Percentiles rank a stretch among this genome's conserved stretches.
These are phyloP conservation scores for Knufia fluminis DNA, from an alignment of 2,329 filamentous ascomycete genomes.

Conservation along the genomic window DNA sequence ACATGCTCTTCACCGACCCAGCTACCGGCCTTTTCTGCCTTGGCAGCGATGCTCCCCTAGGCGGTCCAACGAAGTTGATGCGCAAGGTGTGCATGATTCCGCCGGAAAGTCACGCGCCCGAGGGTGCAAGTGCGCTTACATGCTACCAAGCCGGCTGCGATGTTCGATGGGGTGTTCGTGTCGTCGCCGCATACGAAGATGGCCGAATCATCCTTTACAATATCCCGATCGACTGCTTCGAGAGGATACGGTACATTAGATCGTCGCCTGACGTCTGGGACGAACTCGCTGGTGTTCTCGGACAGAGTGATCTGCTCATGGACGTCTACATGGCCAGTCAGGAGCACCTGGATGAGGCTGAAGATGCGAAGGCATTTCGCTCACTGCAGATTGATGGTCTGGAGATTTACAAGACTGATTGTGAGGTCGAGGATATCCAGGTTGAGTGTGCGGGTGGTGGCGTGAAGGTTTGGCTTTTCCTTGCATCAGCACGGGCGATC, in stretches of 20 bases:
- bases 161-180: constrained; percentile 47
- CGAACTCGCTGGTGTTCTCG: constrained; percentile 17
- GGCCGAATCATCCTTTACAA: constrained; percentile 50
- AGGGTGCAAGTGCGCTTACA: constrained; percentile 35
- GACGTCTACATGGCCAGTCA: constrained; percentile 15
- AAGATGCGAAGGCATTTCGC: constrained; percentile 4
- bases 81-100: constrained; percentile 50
- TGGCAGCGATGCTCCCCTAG: constrained; percentile 51
- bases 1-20: constrained; percentile 58
- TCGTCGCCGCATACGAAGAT: constrained; percentile 48
- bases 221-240: constrained; percentile 49
- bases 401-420: constrained; percentile 10
- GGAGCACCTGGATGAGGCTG: background rate
- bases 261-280: constrained; percentile 17
- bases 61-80: constrained; percentile 49
- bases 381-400: constrained; percentile 13
- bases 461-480: constrained; percentile 20
- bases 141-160: constrained; percentile 51
- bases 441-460: constrained; percentile 17
- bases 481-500: constrained; percentile 14
- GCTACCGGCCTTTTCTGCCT: constrained; percentile 47
- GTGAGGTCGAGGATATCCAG: constrained; percentile 19
- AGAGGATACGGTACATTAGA: constrained; percentile 16
- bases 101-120: constrained; percentile 23
- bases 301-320: constrained; percentile 21